phyloP scores from a whole-genome alignment of 768 basidiomycete genomes.

The Rhizopogon rudus region DNA sequence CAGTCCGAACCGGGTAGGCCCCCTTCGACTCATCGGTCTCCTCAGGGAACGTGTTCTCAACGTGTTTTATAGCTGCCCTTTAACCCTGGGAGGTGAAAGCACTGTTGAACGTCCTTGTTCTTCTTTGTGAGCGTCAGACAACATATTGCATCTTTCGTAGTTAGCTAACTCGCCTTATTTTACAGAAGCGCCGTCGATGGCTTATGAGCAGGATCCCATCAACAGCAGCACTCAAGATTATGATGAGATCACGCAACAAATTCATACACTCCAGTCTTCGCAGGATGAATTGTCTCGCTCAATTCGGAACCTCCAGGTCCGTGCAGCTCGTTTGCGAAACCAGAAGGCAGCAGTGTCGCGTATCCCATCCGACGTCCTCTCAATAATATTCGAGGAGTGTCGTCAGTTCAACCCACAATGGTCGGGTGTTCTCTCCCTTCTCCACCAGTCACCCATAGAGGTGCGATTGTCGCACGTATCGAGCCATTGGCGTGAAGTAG shows the following conservation, averaged over 20 bases:
- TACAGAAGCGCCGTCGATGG: slow-evolving; percentile 14
- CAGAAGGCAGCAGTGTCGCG: slow-evolving; percentile 21
- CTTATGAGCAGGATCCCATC: slow-evolving; percentile 18
- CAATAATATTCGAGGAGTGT: slow-evolving; percentile 27
- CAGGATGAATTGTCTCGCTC: slow-evolving; percentile 21
- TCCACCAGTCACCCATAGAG: slow-evolving; percentile 28
- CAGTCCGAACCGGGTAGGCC: slow-evolving; percentile 16
- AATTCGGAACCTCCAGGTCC: slow-evolving; percentile 23
- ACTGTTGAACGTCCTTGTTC: slow-evolving; percentile 14
- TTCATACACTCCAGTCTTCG: slow-evolving; percentile 21
- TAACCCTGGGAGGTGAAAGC: slow-evolving; percentile 18
- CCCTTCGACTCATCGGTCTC: slow-evolving; percentile 11
- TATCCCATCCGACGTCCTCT: slow-evolving; percentile 25
- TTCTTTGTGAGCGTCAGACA: slow-evolving; percentile 15
- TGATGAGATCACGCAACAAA: slow-evolving; percentile 20
- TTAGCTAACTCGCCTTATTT: slow-evolving; percentile 1
- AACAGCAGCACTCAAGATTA: slow-evolving; percentile 14
- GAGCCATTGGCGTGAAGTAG: slow-evolving; percentile 29
- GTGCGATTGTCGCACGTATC: slow-evolving; percentile 30
- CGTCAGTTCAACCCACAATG: slow-evolving; percentile 27
- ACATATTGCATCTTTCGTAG: not conserved
- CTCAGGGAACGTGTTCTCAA: slow-evolving; percentile 24
- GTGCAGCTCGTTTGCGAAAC: slow-evolving; percentile 28
- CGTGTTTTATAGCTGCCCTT: slow-evolving; percentile 23
- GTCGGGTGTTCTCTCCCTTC: slow-evolving; percentile 26